These are phyloP conservation scores for Chlorophyllum brunneum DNA, from an alignment of 768 basidiomycete species.

Conservation along the genomic window DNA sequence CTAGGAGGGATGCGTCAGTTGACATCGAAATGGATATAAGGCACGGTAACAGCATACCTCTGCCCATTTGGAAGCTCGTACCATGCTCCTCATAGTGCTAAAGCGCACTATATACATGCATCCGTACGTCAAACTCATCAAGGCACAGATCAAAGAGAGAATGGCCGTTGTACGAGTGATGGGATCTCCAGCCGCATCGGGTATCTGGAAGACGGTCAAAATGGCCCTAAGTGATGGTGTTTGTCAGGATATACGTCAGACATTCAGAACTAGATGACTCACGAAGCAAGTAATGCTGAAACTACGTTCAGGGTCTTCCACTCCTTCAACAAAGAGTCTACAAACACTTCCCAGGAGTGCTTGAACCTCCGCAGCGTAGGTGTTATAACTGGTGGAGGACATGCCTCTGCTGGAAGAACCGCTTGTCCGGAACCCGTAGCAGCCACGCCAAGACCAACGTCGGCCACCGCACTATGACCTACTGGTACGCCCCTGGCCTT, in stretches of 20 bases:
- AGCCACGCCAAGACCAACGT: constrained; percentile 11
- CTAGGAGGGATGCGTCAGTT: constrained; percentile 27
- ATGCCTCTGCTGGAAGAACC: constrained; percentile 39
- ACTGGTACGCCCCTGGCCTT: neutral
- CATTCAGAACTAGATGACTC: constrained; percentile 13
- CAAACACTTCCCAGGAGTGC: constrained; percentile 66
- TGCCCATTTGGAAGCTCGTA: constrained; percentile 69
- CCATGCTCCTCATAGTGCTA: constrained; percentile 68
- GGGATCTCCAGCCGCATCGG: constrained; percentile 51
- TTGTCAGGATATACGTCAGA: neutral
- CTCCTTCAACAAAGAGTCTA: constrained; percentile 64
- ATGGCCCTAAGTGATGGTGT: constrained; percentile 47
- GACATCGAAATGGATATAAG: neutral
- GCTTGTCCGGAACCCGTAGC: constrained; percentile 17
- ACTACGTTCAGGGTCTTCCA: constrained; percentile 78
- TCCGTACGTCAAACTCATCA: constrained; percentile 71
- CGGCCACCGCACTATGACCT: neutral
- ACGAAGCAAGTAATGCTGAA: constrained; percentile 56
- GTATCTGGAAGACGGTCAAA: constrained; percentile 62
- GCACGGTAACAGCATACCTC: constrained; percentile 39
- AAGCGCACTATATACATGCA: constrained; percentile 74
- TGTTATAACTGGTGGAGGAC: constrained; percentile 50
- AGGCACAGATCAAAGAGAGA: constrained; percentile 58
- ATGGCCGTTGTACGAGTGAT: constrained; percentile 59
- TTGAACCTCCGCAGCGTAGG: constrained; percentile 65